Evolutionary conservation across 768 basidiomycete species (phyloP), one percentile per base, ranked within the genome.

Genomic region (Boletellus emodensis): DNA sequence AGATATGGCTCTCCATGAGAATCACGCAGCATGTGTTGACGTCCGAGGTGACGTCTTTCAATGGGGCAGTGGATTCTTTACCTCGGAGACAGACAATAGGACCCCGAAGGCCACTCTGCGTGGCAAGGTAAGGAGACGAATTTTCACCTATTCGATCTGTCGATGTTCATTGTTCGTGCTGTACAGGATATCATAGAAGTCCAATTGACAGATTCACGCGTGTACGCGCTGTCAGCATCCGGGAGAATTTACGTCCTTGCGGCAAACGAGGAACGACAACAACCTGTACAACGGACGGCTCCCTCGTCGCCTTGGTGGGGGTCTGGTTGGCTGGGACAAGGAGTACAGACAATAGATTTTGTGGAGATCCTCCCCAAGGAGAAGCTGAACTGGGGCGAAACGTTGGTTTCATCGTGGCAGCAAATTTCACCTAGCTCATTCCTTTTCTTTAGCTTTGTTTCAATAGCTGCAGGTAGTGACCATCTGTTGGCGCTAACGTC

Each of bases 41-140:
- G 82, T 81, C 8, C 75, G 79, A 33, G 91, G 90, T 22, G 84
- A 94, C 57, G 83, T 90, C 3, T 87, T 89, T 59, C 88, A 91
- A 58, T 93, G 90, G 90, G 90, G 90, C 0, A 73, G 76, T 37
- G 84, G 78, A 0, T 87, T 83, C 65, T 76, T 75, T 55, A 73
- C 73, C 14, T 54, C 62, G 7, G 56, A 65, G 14, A 44, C 66
- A 40, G 50, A 66, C 24, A 54, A 55, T 56, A 56, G 58, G 22
- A 55, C 53, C 26, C 85, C 85, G 6, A 75, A 69, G 26, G 66
- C 75, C 39, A 85, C 85, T 1, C 62, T 90, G 41, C 75, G 74
- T 48, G 85, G 82, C 51, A 87, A 87, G 74, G 88, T 84, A 56
- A 18, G 72, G 53, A 4, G 8, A 2, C 10, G 20, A 3, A 15